phyloP scores from a whole-genome alignment of 306 rosid genomes.

The Vicia sativa region DNA sequence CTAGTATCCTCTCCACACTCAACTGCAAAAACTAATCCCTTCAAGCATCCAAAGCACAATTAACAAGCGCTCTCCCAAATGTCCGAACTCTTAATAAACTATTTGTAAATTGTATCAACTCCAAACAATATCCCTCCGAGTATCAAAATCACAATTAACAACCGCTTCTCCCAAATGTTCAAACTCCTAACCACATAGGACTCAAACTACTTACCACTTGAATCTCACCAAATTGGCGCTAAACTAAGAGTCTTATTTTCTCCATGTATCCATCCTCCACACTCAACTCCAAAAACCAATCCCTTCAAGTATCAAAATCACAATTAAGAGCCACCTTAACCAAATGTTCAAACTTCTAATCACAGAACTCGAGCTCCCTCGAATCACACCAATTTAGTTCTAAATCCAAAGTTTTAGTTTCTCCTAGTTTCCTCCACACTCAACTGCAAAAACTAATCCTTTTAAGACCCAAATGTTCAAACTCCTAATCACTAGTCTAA shows the following conservation, averaged over 20 bases:
- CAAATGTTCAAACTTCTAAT: neutral
- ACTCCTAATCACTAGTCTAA: too few species aligned
- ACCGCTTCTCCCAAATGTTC: neutral
- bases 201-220: too few species aligned
- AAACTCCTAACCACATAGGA: neutral
- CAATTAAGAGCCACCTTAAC: neutral
- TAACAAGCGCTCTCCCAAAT: neutral
- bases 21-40: neutral
- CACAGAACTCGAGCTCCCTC: too few species aligned
- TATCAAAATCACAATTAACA: neutral
- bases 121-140: too few species aligned
- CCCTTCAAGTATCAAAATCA: neutral
- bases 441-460: too few species aligned
- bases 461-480: neutral
- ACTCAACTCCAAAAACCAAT: neutral
- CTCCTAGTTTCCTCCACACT: neutral
- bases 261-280: too few species aligned
- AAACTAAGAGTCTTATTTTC: too few species aligned
- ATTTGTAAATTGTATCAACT: too few species aligned
- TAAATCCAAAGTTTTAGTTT: too few species aligned
- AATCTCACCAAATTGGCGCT: too few species aligned
- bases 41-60: neutral
- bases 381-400: too few species aligned
- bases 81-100: neutral
- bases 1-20: neutral